Evolutionary conservation across 306 rosid species (phyloP).

Genomic region (Arachis stenosperma): DNA sequence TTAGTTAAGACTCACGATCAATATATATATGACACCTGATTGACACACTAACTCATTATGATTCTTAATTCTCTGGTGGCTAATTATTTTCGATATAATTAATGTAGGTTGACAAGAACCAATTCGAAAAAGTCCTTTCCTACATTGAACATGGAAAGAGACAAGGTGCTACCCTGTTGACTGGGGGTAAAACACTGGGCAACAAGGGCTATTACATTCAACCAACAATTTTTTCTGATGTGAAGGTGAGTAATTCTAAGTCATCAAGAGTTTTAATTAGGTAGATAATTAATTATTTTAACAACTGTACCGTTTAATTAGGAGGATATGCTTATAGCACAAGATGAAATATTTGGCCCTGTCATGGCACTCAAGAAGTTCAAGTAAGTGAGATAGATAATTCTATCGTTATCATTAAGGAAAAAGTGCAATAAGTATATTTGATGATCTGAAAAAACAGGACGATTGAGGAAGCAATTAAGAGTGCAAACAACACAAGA

Average conservation of each 20-base stretch:
- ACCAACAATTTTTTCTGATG: constrained; percentile 74
- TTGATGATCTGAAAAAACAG: constrained; percentile 17
- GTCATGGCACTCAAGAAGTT: constrained; percentile 53
- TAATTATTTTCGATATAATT: not conserved
- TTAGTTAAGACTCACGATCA: no score
- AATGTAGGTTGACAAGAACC: constrained; percentile 62
- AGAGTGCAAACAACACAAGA: constrained; percentile 45
- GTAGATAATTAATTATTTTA: not conserved
- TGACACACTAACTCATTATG: no score
- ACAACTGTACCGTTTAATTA: constrained; percentile 4
- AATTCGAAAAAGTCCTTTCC: constrained; percentile 60
- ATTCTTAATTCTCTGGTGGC: not conserved
- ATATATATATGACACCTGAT: no score
- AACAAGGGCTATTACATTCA: constrained; percentile 71
- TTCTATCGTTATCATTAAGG: not conserved
- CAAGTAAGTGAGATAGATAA: constrained; percentile 46
- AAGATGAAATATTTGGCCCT: constrained; percentile 80
- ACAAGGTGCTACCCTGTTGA: constrained; percentile 80
- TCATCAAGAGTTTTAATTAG: not conserved
- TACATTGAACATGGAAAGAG: constrained; percentile 83
- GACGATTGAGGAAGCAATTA: constrained; percentile 40
- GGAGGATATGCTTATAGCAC: constrained; percentile 69
- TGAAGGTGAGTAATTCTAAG: constrained; percentile 48
- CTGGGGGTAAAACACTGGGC: constrained; percentile 73
- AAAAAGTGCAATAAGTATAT: not conserved